These are phyloP conservation scores for Moesziomyces aphidis DNA, from an alignment of 1,284 basidiomycete species.

Conservation along the genomic window DNA sequence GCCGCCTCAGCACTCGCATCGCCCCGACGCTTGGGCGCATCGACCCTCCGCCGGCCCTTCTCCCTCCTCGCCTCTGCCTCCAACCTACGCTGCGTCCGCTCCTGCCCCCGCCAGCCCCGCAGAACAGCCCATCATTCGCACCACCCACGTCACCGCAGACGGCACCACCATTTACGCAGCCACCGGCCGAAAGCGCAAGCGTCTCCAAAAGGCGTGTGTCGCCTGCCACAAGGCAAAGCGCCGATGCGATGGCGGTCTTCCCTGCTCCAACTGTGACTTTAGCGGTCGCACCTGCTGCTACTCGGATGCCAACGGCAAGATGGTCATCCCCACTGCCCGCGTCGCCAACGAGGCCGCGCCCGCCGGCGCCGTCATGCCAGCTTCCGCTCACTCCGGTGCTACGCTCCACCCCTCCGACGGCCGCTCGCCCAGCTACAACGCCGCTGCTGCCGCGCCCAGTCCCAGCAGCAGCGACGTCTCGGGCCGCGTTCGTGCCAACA, in stretches of 20 bases:
- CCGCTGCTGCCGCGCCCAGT: conserved; percentile 10
- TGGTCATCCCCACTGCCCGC: conserved; percentile 52
- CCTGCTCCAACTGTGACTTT: conserved; percentile 72
- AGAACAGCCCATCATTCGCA: conserved; percentile 41
- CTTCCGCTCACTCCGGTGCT: conserved; percentile 6
- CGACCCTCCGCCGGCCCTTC: conserved; percentile 11
- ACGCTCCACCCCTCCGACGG: conserved; percentile 32
- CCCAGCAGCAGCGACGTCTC: conserved; percentile 34
- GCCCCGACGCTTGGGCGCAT: conserved; percentile 27
- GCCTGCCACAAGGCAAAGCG: conserved; percentile 70
- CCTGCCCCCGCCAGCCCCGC: conserved; percentile 5
- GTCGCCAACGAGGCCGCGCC: conserved; percentile 29
- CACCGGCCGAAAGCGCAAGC: conserved; percentile 61
- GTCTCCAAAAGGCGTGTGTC: conserved; percentile 62
- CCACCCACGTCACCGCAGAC: conserved; percentile 43
- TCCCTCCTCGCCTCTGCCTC: conserved; percentile 25
- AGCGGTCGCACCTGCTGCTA: conserved; percentile 68
- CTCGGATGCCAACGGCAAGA: conserved; percentile 52
- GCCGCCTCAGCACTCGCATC: conserved; percentile 11
- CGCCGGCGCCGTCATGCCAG: not conserved
- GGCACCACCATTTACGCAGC: conserved; percentile 54
- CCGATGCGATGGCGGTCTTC: conserved; percentile 71
- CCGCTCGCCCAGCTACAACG: conserved; percentile 23
- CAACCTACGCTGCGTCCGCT: conserved; percentile 21
- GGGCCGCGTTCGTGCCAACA: conserved; percentile 34